phyloP scores from a whole-genome alignment of 192 early-diverging fungal genomes.

The Chytriomyces confervae region DNA sequence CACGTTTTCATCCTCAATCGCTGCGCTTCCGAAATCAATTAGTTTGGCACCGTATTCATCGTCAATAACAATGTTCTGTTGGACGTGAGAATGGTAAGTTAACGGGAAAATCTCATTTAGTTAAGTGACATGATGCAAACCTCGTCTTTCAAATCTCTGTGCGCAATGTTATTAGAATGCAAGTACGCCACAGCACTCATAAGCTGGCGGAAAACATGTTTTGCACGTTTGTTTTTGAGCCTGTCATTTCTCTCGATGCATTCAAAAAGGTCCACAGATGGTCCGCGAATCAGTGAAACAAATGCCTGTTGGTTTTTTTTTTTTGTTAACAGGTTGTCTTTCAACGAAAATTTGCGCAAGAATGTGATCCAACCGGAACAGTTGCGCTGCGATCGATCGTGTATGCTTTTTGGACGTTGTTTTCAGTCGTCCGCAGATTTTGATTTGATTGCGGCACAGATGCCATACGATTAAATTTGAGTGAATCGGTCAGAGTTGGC shows the following conservation, averaged over 20 bases:
- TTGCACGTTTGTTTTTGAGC: constrained; percentile 43
- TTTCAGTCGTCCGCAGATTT: no score
- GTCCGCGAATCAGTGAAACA: constrained; percentile 25
- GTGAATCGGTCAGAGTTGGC: no score
- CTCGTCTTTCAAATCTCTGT: constrained; percentile 67
- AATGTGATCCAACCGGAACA: no score
- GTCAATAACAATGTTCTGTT: constrained; percentile 59
- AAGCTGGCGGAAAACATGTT: constrained; percentile 54
- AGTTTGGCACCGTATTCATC: constrained; percentile 53
- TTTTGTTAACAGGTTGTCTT: no score
- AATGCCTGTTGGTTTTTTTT: not conserved
- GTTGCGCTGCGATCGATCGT: no score
- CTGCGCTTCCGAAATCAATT: constrained; percentile 63
- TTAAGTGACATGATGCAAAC: not conserved
- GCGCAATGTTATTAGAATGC: constrained; percentile 51
- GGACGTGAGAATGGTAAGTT: not conserved
- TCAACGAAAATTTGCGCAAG: no score
- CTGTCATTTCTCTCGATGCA: constrained; percentile 57
- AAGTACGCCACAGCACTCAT: constrained; percentile 48
- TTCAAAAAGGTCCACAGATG: constrained; percentile 59
- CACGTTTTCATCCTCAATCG: constrained; percentile 36
- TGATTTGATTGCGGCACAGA: no score
- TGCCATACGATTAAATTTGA: no score
- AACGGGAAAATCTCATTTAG: not conserved
- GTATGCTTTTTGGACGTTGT: no score